These are phyloP conservation scores for Ceratobasidium sp. DNA, from an alignment of 1,284 basidiomycete genomes.

Conservation along the genomic window DNA sequence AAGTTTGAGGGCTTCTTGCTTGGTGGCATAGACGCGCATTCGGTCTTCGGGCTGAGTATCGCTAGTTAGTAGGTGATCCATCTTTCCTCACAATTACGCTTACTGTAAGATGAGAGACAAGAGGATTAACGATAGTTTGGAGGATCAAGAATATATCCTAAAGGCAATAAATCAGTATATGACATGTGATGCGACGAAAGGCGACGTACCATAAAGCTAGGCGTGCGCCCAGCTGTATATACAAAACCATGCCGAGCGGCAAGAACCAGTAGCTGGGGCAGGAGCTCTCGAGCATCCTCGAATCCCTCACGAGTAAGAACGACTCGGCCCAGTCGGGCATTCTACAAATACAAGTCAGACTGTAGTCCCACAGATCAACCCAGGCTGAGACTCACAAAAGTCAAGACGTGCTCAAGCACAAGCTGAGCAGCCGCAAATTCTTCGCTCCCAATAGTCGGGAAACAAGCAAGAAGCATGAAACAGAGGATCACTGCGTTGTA, in stretches of 20 bases:
- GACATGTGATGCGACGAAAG: no score
- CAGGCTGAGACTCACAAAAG: conserved; percentile 5
- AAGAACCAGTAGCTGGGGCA: conserved; percentile 11
- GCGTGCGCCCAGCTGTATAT: not conserved
- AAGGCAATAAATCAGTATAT: not conserved
- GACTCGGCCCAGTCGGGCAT: not conserved
- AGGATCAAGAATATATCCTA: conserved; percentile 1
- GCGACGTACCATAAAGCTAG: conserved; percentile 14
- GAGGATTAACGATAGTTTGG: conserved; percentile 15
- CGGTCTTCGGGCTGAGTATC: no score
- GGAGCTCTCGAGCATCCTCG: not conserved
- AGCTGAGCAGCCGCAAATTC: conserved; percentile 5
- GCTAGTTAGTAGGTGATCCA: no score
- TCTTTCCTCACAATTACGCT: not conserved
- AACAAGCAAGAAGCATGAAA: conserved; percentile 14
- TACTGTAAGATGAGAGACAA: not conserved
- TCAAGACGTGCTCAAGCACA: conserved; percentile 5
- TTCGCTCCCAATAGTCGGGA: not conserved
- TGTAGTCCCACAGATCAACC: no score
- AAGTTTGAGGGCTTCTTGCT: no score
- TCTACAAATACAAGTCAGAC: not conserved
- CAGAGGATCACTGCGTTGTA: conserved; percentile 6
- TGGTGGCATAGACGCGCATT: no score
- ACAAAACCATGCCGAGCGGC: conserved; percentile 3
- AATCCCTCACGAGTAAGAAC: conserved; percentile 2